Base-by-base conservation (phyloP, 768 basidiomycete genomes). In the Suillus fuscotomentosus region DNA sequence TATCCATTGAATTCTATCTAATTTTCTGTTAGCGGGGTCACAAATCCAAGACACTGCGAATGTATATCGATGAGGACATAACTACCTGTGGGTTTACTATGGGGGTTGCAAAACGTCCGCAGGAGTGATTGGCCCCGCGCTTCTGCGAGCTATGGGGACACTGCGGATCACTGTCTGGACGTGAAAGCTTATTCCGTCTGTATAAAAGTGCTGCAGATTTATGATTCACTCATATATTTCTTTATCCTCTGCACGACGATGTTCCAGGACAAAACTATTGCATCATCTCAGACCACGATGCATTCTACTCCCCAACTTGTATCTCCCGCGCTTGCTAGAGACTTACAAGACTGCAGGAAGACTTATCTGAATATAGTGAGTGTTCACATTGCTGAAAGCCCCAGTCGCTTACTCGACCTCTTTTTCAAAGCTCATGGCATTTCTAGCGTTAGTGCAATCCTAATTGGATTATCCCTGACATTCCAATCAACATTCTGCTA, bases 261-360 rank as follows among this genome's bases (percentile, higher is more conserved):
- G 10, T 24, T 24, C 15, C 56, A 57, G 56, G 39, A 24, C 15
- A 57, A 57, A 11, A 41, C 9, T 20, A 15, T 57, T 24, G 14
- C 38, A 41, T 41, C 24, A 24, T 41, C 56, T 41, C 39, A 27
- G 13, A 57, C 8, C 5, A 24, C 24, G 10, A 27, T 41, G 3
- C 9, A 20, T 41, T 24, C 56, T 41, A 24, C 56, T 11, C 5
- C 56, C 56, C 9, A 41, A 4, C 10, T 5, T 11, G 24, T 62
- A 24, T 57, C 63, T 13, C 13, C 64, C 45, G 71, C 73, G 38
- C 66, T 70, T 45, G 17, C 65, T 38, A 68, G 60, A 65, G 68
- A 74, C 39, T 65, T 73, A 2, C 47, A 68, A 14, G 70, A 73
- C 56, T 50, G 59, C 56, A 67, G 75, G 24, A 75, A 69, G 60